Evolutionary conservation across 441 rosid genomes (phyloP).

Genomic region (Pelargonium cotyledonis): DNA sequence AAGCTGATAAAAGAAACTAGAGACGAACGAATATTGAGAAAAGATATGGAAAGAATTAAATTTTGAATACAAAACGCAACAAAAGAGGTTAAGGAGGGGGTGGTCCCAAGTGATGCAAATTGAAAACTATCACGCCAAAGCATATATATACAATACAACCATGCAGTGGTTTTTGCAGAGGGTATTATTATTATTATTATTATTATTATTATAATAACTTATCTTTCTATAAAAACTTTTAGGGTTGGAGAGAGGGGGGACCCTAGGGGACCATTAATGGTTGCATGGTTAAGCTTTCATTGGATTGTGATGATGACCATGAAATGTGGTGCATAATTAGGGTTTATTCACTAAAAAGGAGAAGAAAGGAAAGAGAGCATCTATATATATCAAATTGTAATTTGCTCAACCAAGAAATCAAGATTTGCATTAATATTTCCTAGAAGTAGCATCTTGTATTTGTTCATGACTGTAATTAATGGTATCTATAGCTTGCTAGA

Average conservation of each 20-base stretch:
- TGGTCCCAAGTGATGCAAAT: slow-evolving; percentile 5
- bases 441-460: slow-evolving; percentile 1
- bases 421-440: neutral
- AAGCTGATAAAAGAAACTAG: neutral
- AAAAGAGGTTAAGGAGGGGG: neutral
- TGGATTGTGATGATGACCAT: neutral
- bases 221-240: too few species aligned
- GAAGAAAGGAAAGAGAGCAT: neutral
- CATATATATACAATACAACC: neutral
- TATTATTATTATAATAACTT: too few species aligned
- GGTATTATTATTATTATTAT: too few species aligned
- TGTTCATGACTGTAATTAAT: neutral
- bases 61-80: neutral
- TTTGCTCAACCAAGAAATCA: neutral
- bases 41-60: neutral
- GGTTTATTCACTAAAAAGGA: slow-evolving; percentile 4
- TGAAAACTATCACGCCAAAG: neutral
- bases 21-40: neutral
- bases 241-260: too few species aligned
- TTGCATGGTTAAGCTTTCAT: neutral
- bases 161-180: too few species aligned
- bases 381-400: neutral
- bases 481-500: neutral
- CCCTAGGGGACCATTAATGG: neutral
- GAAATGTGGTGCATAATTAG: neutral